phyloP scores from a whole-genome alignment of 1,284 basidiomycete species.

The Naganishia cerealis region DNA sequence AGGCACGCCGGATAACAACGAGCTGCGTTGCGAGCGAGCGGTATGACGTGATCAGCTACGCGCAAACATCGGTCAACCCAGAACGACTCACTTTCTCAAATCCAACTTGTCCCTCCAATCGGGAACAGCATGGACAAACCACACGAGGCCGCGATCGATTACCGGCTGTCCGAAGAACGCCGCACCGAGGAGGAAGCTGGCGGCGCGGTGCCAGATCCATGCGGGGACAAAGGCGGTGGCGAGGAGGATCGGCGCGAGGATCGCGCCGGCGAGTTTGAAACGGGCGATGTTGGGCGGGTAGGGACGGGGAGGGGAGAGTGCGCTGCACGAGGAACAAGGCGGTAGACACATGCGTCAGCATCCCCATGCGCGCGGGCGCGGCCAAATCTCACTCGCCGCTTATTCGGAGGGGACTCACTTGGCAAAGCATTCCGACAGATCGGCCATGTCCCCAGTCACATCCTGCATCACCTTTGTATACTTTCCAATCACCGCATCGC shows the following conservation, averaged over 20 bases:
- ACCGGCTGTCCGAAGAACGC: slow-evolving; percentile 61
- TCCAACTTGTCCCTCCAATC: slow-evolving; percentile 58
- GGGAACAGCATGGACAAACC: slow-evolving; percentile 56
- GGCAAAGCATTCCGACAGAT: slow-evolving; percentile 51
- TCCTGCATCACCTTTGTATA: slow-evolving; percentile 54
- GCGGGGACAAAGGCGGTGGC: slow-evolving; percentile 55
- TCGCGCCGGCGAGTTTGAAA: slow-evolving; percentile 52
- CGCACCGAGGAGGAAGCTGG: slow-evolving; percentile 57
- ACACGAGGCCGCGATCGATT: slow-evolving; percentile 52
- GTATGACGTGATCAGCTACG: not conserved
- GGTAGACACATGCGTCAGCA: not conserved
- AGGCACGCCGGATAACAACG: slow-evolving; percentile 59
- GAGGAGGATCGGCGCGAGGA: slow-evolving; percentile 52
- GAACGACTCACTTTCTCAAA: slow-evolving; percentile 54
- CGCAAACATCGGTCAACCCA: not conserved
- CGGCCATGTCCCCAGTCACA: slow-evolving; percentile 51
- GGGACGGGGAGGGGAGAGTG: slow-evolving; percentile 50
- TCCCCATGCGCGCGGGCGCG: not conserved
- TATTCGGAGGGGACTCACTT: slow-evolving; percentile 46
- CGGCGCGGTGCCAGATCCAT: slow-evolving; percentile 55
- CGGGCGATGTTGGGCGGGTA: slow-evolving; percentile 53
- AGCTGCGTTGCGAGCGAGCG: slow-evolving; percentile 45
- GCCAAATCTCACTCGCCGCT: not conserved
- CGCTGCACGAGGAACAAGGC: slow-evolving; percentile 39
- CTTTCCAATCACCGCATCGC: slow-evolving; percentile 52